A percentile compares a stretch with the other conserved stretches of the same genome.
These are phyloP conservation scores for Microdochium bolleyi DNA, from an alignment of 2,329 filamentous ascomycete species.

Conservation along the genomic window DNA sequence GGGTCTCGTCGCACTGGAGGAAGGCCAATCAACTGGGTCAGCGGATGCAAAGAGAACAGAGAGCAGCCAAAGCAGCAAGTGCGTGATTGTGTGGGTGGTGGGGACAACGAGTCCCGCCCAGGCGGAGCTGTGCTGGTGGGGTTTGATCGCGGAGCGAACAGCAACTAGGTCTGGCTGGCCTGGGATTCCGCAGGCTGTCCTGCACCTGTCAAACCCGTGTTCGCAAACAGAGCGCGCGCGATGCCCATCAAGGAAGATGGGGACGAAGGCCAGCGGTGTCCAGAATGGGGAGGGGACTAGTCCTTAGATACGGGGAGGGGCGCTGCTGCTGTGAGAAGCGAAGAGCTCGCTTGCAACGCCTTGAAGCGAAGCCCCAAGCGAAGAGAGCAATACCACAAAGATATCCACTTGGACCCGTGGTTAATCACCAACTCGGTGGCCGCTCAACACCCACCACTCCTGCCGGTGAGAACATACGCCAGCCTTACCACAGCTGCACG, in stretches of 20 bases:
- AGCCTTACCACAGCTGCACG: neutral
- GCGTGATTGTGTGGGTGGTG: neutral
- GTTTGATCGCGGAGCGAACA: too few species aligned
- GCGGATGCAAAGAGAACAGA: conserved; percentile 12
- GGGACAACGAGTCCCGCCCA: neutral
- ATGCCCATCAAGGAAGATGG: too few species aligned
- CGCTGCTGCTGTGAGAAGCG: too few species aligned
- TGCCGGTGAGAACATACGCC: neutral
- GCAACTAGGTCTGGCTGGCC: too few species aligned
- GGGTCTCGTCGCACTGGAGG: conserved; percentile 84
- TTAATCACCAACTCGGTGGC: conserved; percentile 10
- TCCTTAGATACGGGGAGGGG: too few species aligned
- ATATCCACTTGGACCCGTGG: neutral
- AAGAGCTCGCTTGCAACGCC: conserved; percentile 22
- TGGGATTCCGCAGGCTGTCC: too few species aligned
- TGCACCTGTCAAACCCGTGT: too few species aligned
- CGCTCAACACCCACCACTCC: conserved; percentile 7
- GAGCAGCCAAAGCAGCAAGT: conserved; percentile 1
- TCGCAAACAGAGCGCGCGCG: too few species aligned
- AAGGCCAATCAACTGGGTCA: conserved; percentile 7
- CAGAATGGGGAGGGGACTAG: too few species aligned
- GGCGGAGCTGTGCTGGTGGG: too few species aligned
- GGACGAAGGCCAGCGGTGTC: too few species aligned
- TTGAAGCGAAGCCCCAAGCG: conserved; percentile 26
- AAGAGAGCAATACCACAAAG: conserved; percentile 8